Evolutionary conservation across 2,329 filamentous ascomycete genomes (phyloP), one percentile per base, ranked within the genome.

Genomic region (Aspergillus fumigatus): DNA sequence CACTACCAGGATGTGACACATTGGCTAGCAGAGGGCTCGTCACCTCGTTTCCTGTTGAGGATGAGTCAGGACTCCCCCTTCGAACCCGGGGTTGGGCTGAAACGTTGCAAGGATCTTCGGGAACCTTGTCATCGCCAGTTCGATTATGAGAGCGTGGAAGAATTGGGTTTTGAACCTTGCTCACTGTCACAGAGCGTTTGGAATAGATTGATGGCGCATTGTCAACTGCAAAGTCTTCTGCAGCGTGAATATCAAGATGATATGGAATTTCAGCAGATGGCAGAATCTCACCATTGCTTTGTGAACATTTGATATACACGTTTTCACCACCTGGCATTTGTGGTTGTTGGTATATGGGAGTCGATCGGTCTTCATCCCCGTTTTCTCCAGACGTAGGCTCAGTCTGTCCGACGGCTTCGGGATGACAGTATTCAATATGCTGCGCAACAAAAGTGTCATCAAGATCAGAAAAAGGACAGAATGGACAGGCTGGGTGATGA

Each of bases 201-300:
- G 23, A 43, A n/a, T 51, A 38, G n/a, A 45, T 51, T 32, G 59
- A 53, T 1, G 61, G 63, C n/a, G 59, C 57, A 49, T 78, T 75
- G 53, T 79, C 77, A 8, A 77, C 69, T 3, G 75, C 75, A 49
- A 77, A 64, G 10, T 65, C 69, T 65, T 84, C 82, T 19, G 79
- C 77, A 49, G 74, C 67, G 65, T 88, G 85, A 55, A 87, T 74
- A 63, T 86, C 82, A 38, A 87, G 65, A 65, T 88, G 86, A 48
- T 76, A 79, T 17, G 82, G 78, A 38, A 88, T 73, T 62, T 87
- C 82, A 17, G 74, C 69, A 7, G 76, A 64, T 6, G 77, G 70
- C 21, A 87, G 69, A n/a, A 77, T 68, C 67, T 89, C 85, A 32
- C 82, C 82, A 65, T 87, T 89, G 23, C 78, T 80, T 17, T 82